Evolutionary conservation across 768 basidiomycete species (phyloP), one percentile per base, ranked within the genome.

Genomic region (Russula virescens): DNA sequence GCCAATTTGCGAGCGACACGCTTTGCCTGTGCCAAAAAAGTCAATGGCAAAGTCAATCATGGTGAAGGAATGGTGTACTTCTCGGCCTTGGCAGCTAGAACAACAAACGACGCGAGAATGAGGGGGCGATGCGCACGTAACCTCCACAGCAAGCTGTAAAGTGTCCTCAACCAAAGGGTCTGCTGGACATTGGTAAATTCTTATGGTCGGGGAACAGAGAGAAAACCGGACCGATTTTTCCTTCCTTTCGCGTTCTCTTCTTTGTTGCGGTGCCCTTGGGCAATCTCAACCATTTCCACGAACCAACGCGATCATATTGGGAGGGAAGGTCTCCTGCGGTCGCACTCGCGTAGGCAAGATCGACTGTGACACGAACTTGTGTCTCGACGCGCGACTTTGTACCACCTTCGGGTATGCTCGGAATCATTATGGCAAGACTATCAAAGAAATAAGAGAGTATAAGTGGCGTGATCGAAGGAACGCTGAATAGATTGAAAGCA

Each of bases 371-470:
- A 70, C 93, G 86, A 53, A 96, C 86, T 78, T 96, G 94, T 3
- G 94, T 96, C 73, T 96, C 94, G n/a, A 96, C 94, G 38, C 94
- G 84, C 51, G 90, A 93, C 74, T 96, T 95, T 16, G 93, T 87
- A 26, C 93, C 94, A 48, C 78, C 76, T 68, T 84, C 83, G 6
- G 94, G 92, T 58, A 96, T 85, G 69, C 85, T 91, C 23, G 91
- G 89, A 47, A 92, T 84, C 71, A 91, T 79, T 61, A 96, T 88
- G 26, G 89, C 81, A 60, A 94, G 81, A 69, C 91, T 93, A 68
- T 19, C 40, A 25, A 55, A 42, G 23, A 38, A n/a, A 5, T 34
- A 42, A 64, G 43, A 11, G 19, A 6, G 59, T 45, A 54, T 28
- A 25, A 42, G 62, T 35, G 25, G 25, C 46, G 25, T 43, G 7